Base-by-base conservation (phyloP, 1,284 basidiomycete species). In the Gastroboletus turbinatus region DNA sequence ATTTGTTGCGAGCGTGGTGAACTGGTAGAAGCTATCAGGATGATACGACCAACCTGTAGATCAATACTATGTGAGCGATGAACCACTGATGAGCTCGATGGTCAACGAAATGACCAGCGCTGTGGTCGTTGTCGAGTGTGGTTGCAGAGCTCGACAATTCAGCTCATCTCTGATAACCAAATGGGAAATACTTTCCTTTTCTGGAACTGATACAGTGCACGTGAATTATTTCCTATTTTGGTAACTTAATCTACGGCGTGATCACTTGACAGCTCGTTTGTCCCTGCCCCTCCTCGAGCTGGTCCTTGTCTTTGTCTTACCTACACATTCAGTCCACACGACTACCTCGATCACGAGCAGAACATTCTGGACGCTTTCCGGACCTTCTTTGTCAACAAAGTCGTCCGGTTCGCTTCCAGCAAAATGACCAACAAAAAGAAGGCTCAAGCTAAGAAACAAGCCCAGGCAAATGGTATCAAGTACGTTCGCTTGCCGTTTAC, bases 351-450 rank as follows among this genome's bases (percentile, higher is more conserved):
- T 45, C 17, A 11, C 29, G 9, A 36, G 11, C n/a, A n/a, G 23
- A 39, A 8, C 51, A 53, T 43, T 54, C 59, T 66, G 62, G 53
- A 53, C 46, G 23, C 47, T 49, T 38, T 65, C 33, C 45, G 45
- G 44, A 30, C 46, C 0, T 51, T 59, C 8, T 6, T 67, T 44
- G 7, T 46, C 21, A 17, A 46, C 6, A 60, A 46, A 47, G n/a
- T 47, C 32, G 29, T 50, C 19, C 38, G 38, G 13, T 39, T 52
- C 11, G 25, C 39, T 27, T 53, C 33, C 52, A 27, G 38, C 9
- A 62, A 48, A 54, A 78, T 77, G 76, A 65, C 68, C 5, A 73
- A 71, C 62, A 78, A 76, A 61, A 75, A 76, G 61, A 73, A 63
- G 49, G 66, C 70, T 10, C 63, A 63, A 36, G 59, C 64, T 2